Evolutionary conservation across 495 filamentous ascomycete genomes (phyloP).

Genomic region (Neurospora sp.): DNA sequence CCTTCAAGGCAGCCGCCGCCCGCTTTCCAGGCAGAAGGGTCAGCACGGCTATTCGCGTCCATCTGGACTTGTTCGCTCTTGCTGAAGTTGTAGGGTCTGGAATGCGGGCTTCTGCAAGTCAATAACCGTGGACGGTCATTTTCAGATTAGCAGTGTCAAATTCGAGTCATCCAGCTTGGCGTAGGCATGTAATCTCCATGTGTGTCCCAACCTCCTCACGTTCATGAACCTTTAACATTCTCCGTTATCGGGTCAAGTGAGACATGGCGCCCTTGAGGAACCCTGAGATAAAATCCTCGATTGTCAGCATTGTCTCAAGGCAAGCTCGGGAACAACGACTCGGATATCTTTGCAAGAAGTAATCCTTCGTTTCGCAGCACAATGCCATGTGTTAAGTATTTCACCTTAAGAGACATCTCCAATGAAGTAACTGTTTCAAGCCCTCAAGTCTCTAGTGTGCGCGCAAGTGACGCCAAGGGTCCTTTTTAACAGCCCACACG

Average conservation of each 20-base stretch:
- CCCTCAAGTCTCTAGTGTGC: neutral
- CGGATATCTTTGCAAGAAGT: neutral
- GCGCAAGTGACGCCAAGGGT: neutral
- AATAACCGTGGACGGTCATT: neutral
- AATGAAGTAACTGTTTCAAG: neutral
- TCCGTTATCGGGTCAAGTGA: neutral
- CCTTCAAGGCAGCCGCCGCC: neutral
- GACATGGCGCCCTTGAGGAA: neutral
- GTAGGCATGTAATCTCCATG: neutral
- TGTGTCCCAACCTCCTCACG: neutral
- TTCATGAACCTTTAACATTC: neutral
- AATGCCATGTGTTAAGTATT: neutral
- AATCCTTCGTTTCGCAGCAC: neutral
- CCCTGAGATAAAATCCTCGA: neutral
- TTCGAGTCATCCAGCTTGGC: neutral
- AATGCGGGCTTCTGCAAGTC: conserved; percentile 20
- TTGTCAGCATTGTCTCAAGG: neutral
- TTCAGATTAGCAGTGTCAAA: neutral
- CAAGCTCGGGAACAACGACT: neutral
- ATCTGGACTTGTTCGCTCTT: neutral
- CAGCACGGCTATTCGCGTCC: neutral
- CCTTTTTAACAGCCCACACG: neutral
- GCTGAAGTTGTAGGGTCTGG: conserved; percentile 19
- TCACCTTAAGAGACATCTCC: neutral
- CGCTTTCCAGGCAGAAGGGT: neutral